Conservation (phyloP, 2,329 filamentous ascomycete species). For the Colletotrichum horii region DNA sequence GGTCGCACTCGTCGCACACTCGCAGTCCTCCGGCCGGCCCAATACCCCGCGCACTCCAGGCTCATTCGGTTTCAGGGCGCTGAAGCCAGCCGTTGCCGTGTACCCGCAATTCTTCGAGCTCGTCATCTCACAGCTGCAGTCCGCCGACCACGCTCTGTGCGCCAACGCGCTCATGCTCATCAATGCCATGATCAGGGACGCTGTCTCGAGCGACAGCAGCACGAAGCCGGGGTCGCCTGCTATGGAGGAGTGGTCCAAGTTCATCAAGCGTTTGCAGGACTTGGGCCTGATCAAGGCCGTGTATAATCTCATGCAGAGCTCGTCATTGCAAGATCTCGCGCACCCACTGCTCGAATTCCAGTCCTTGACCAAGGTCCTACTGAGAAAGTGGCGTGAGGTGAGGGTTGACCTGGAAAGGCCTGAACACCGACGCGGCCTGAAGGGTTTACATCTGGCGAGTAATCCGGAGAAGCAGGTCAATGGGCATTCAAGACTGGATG, state of each 20-base stretch:
- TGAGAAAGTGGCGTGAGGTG: conserved; percentile 88
- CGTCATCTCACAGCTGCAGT: conserved; percentile 88
- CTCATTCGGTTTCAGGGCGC: conserved; percentile 84
- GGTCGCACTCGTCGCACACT: conserved; percentile 89
- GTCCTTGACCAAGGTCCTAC: conserved; percentile 82
- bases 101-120: conserved; percentile 95
- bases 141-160: conserved; percentile 93
- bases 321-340: conserved; percentile 86
- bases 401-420: conserved; percentile 83
- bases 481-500: conserved; percentile 39
- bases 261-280: conserved; percentile 93
- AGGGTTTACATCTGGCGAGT: conserved; percentile 84
- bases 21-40: conserved; percentile 59
- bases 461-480: conserved; percentile 65
- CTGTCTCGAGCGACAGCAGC: conserved; percentile 73
- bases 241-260: conserved; percentile 87
- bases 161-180: conserved; percentile 95
- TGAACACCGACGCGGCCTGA: conserved; percentile 87
- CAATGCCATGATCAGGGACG: conserved; percentile 93
- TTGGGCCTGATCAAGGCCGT: conserved; percentile 91
- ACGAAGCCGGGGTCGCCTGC: conserved; percentile 34
- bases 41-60: conserved; percentile 51
- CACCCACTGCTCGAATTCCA: conserved; percentile 94
- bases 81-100: conserved; percentile 89
- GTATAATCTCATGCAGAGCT: conserved; percentile 92